A percentile compares a stretch with the other conserved stretches of the same genome.
Conservation (phyloP, 768 basidiomycete genomes). For the Mycena sanguinolenta region DNA sequence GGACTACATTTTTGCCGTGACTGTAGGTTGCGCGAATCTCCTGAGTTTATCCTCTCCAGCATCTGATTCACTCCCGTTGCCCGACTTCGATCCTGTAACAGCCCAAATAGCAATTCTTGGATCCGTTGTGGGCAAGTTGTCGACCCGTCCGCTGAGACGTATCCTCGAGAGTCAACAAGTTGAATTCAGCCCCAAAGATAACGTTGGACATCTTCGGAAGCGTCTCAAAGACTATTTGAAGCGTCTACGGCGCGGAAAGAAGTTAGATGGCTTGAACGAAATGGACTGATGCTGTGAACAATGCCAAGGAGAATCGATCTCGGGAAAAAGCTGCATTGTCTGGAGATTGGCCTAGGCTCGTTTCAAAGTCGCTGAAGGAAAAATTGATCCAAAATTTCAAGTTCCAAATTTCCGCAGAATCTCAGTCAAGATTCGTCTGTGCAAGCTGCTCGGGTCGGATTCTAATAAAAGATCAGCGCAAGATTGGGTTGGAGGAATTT, state of each 20-base stretch:
- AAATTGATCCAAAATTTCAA: conserved; percentile 2
- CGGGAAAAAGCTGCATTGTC: neutral
- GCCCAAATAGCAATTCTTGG: neutral
- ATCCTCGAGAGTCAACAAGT: neutral
- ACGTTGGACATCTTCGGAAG: too few species aligned
- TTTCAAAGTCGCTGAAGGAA: conserved; percentile 3
- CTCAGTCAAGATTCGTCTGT: neutral
- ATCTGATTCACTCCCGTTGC: neutral
- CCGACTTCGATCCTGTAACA: conserved; percentile 1
- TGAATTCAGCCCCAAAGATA: conserved; percentile 1
- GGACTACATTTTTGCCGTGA: too few species aligned
- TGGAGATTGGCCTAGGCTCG: neutral
- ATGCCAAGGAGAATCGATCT: neutral
- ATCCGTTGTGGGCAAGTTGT: neutral
- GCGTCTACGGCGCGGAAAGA: neutral
- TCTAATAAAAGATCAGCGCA: conserved; percentile 1
- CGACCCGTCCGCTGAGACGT: neutral
- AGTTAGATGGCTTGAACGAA: neutral
- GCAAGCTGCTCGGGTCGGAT: neutral
- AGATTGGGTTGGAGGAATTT: neutral
- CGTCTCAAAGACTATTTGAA: conserved; percentile 1
- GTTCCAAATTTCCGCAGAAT: neutral
- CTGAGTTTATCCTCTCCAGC: too few species aligned
- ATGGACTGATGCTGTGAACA: neutral
- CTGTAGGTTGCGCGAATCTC: too few species aligned